Percentiles rank a stretch among this genome's conserved stretches.
These are phyloP conservation scores for Astragalus glycyphyllos DNA, from an alignment of 306 rosid species.

Conservation along the genomic window DNA sequence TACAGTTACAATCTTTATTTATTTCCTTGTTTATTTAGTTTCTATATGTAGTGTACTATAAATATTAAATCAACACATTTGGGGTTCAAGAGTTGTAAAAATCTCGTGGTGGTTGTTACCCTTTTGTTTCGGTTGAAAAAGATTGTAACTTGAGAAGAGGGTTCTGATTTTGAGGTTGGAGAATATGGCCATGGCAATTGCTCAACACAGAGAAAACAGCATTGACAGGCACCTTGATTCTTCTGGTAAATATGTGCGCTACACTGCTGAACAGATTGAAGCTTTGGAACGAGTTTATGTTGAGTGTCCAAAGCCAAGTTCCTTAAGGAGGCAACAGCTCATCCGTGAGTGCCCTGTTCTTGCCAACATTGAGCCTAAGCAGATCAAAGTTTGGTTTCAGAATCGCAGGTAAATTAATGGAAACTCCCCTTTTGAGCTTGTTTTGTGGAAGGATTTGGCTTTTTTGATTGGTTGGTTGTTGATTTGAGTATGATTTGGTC, in stretches of 20 bases:
- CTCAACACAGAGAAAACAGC: constrained; percentile 83
- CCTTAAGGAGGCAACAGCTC: constrained; percentile 84
- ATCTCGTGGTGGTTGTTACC: neutral
- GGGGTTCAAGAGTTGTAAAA: constrained; percentile 20
- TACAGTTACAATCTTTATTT: neutral
- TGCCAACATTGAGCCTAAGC: constrained; percentile 89
- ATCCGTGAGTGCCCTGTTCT: constrained; percentile 95
- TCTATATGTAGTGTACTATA: neutral
- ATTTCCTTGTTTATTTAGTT: neutral
- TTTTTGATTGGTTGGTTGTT: neutral
- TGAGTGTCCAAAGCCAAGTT: constrained; percentile 97
- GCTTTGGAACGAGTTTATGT: constrained; percentile 89
- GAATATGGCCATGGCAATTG: constrained; percentile 86
- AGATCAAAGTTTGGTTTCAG: constrained; percentile 99
- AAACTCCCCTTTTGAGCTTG: neutral
- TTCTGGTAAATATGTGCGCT: constrained; percentile 86
- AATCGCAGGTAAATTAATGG: constrained; percentile 73
- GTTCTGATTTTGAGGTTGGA: neutral
- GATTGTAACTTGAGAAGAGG: constrained; percentile 9
- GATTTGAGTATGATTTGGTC: neutral
- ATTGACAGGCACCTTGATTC: constrained; percentile 78
- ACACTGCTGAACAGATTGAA: constrained; percentile 93
- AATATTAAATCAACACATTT: constrained; percentile 12
- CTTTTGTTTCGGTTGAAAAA: neutral
- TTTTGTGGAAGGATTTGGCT: neutral